These are phyloP conservation scores for Lactarius vividus DNA, from an alignment of 768 basidiomycete genomes.

Conservation along the genomic window DNA sequence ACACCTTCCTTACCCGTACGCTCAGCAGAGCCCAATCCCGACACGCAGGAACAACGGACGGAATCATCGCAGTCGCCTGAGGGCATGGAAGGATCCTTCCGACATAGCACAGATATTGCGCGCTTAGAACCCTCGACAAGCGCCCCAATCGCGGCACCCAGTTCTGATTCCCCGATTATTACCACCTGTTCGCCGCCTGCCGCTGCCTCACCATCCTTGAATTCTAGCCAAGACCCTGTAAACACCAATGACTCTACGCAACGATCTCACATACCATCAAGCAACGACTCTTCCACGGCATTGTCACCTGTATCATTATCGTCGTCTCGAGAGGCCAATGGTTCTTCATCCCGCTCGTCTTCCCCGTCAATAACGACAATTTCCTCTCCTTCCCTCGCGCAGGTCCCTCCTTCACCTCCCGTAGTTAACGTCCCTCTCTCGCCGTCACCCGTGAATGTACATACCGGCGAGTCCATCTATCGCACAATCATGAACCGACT, in stretches of 20 bases:
- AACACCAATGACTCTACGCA: not conserved
- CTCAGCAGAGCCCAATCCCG: not conserved
- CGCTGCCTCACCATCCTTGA: not conserved
- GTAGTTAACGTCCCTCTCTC: slow-evolving; percentile 15
- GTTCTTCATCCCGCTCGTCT: slow-evolving; percentile 4
- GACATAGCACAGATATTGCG: slow-evolving; percentile 23
- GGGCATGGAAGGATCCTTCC: slow-evolving; percentile 3
- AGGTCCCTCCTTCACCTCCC: slow-evolving; percentile 7
- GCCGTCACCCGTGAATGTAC: slow-evolving; percentile 28
- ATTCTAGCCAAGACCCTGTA: not conserved
- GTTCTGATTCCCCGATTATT: slow-evolving; percentile 8
- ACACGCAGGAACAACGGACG: not conserved
- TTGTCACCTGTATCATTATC: slow-evolving; percentile 22
- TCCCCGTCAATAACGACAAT: slow-evolving; percentile 1
- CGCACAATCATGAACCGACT: slow-evolving; percentile 95
- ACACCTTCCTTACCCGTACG: not conserved
- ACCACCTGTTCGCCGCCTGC: not conserved
- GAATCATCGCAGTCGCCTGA: not conserved
- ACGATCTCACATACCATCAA: slow-evolving; percentile 8
- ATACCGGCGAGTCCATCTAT: slow-evolving; percentile 81
- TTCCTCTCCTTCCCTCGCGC: slow-evolving; percentile 24
- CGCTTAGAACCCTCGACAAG: slow-evolving; percentile 6
- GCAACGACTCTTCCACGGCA: slow-evolving; percentile 7
- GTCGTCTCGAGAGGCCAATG: slow-evolving; percentile 4
- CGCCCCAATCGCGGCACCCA: not conserved